Base-by-base conservation (phyloP, 2,329 filamentous ascomycete genomes). In the Phaeosphaeriaceae sp. region DNA sequence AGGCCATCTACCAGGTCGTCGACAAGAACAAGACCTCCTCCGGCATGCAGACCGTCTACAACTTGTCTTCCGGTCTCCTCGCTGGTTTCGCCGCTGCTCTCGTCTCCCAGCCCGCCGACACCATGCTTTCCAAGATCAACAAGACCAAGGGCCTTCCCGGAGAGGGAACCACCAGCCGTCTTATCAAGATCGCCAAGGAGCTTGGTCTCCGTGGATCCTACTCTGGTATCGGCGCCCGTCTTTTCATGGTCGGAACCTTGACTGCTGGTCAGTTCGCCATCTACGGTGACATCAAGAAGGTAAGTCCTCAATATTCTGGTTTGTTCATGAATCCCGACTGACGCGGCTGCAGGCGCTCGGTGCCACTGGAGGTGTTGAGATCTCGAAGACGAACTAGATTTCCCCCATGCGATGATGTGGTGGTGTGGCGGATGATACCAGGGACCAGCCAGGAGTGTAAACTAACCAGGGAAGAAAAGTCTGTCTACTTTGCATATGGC, bases 41-140 rank as follows among this genome's bases (percentile, higher is more conserved):
- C 73, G 84, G 85, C 74, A 83, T 85, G 73, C 91, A 94, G 84
- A 96, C 92, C 68, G 82, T 83, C 79, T 87, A 91, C 84, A 95
- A 96, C 88, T 85, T 96, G 72, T 88, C 90, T 42, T 93, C 91
- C 68, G 93, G 93, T 84, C 83, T 96, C 69, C 86, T 93, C 57
- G 93, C 93, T 54, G 86, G 93, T 85, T 92, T 96, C 83, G 92
- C 91, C 73, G 92, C 92, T 72, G 92, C 92, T 77, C 79, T 94
- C 72, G 86, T 96, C 78, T 96, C 92, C 64, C 92, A 96, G 84
- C 92, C 92, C 71, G 92, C 92, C 79, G 92, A 96, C 80, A 96
- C 92, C 77, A 96, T 96, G 92, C 89, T 96, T 66, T 91, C 87
- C 83, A 95, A 94, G 88, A 95, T 96, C 86, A 96, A 96, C 90